Percentiles rank a stretch among this genome's conserved stretches.
phyloP scores from a whole-genome alignment of 768 basidiomycete genomes.

The Russula abietina region DNA sequence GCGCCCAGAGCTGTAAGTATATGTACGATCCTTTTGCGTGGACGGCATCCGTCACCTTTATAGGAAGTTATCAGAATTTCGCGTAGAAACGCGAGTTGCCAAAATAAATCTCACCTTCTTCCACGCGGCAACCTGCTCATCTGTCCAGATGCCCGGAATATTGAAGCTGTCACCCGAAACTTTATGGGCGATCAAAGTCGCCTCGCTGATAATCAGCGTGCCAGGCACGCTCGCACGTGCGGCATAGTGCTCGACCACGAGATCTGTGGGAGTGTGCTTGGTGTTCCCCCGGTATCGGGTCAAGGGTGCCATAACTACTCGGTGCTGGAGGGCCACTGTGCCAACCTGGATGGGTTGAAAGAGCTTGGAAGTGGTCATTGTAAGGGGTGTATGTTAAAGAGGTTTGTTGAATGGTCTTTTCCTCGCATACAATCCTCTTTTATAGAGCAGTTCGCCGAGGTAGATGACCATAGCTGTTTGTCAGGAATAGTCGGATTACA shows the following conservation, averaged over 20 bases:
- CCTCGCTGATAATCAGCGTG: slow-evolving; percentile 54
- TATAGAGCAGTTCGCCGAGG: neutral
- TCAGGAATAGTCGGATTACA: too few relatives aligned
- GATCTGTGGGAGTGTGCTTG: slow-evolving; percentile 34
- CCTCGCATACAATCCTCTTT: neutral
- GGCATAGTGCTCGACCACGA: slow-evolving; percentile 41
- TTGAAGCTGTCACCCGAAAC: slow-evolving; percentile 40
- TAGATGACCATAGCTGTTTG: neutral
- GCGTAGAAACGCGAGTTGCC: neutral
- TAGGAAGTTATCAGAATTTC: neutral
- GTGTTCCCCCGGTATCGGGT: slow-evolving; percentile 41
- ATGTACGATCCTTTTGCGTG: slow-evolving; percentile 41
- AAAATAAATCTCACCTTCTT: slow-evolving; percentile 35
- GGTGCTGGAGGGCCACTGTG: slow-evolving; percentile 38
- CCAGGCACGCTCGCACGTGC: slow-evolving; percentile 46
- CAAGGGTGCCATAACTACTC: slow-evolving; percentile 49
- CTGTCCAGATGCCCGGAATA: slow-evolving; percentile 46
- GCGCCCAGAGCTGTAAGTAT: slow-evolving; percentile 45
- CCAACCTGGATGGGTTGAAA: slow-evolving; percentile 47
- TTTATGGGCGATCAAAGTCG: slow-evolving; percentile 44
- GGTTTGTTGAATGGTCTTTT: neutral
- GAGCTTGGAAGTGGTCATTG: slow-evolving; percentile 27
- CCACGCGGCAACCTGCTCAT: slow-evolving; percentile 51
- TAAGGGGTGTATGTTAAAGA: neutral
- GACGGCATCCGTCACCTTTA: slow-evolving; percentile 36